Base-by-base conservation (phyloP, 2,329 filamentous ascomycete genomes). In the Fusarium tupiense region DNA sequence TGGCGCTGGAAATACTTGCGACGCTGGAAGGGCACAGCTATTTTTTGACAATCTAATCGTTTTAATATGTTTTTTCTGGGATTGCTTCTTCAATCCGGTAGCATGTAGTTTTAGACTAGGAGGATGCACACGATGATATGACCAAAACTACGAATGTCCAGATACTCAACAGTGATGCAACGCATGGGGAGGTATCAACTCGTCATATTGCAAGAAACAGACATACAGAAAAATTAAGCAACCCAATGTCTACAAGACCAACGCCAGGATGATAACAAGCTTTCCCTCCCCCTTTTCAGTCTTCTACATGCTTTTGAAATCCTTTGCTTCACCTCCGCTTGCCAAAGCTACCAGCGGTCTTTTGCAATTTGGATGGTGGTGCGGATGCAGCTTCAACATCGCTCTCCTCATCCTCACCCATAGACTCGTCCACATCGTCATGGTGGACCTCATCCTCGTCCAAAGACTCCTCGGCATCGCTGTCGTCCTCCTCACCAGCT, bases 361-460 rank as follows among this genome's bases (percentile, higher is more conserved):
- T 79, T 64, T 78, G 77, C 69, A 86, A 76, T 78, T 87, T 87
- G 60, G 83, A 79, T 49, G 87, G 86, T 56, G 86, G 85, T 47
- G 84, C 85, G 16, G 85, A 61, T 22, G 68, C 62, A 38, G 71
- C 83, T 72, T 88, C 86, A 24, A 81, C 83, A 56, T 89, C 87
- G 61, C 85, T 88, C 68, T 86, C 86, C 40, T 87, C 88, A 16
- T 89, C 88, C 68, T 91, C 90, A 12, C 86, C 86, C 80, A 83
- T 82, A 14, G 87, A 88, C 60, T 88, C 87, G 38, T 86, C 84
- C 12, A 87, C 85, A 60, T 92, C 90, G 41, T 90, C 87, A 62
- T 91, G 87, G 52, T 90, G 84, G 6, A 89, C 88, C 67, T 91
- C 89, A 24, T 91, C 88, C 68, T 90, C 89, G 29, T 90, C 88